phyloP scores from a whole-genome alignment of 2,329 filamentous ascomycete genomes.

The Tolypocladium endophyticum region DNA sequence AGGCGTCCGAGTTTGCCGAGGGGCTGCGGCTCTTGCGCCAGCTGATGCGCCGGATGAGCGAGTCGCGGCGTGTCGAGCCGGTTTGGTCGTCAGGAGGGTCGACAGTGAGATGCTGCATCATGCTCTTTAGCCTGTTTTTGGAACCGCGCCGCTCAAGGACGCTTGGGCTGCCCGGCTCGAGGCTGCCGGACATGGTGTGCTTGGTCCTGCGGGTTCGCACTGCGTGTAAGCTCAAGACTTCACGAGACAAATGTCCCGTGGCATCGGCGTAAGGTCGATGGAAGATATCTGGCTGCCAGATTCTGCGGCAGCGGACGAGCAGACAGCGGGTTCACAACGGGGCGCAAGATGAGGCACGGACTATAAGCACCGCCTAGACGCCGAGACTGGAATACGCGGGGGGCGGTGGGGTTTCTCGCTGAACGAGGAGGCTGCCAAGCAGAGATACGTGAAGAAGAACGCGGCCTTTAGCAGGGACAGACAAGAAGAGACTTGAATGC shows the following conservation, averaged over 20 bases:
- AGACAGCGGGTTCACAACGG: not conserved
- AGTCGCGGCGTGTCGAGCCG: conserved; percentile 15
- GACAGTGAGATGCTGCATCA: conserved; percentile 27
- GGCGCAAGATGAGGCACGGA: not conserved
- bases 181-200: conserved; percentile 16
- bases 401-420: not conserved
- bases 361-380: not conserved
- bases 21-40: conserved; percentile 24
- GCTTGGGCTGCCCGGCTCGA: conserved; percentile 13
- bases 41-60: conserved; percentile 24
- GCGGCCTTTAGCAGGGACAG: not conserved
- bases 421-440: not conserved
- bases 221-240: not conserved
- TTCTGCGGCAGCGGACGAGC: not conserved
- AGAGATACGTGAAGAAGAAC: not conserved
- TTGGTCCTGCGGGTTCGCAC: not conserved
- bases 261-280: not conserved
- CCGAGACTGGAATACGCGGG: not conserved
- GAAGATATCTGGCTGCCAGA: not conserved
- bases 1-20: conserved; percentile 21
- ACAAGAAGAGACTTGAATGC: not conserved
- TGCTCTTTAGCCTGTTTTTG: conserved; percentile 23
- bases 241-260: not conserved
- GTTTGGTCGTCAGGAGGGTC: conserved; percentile 18
- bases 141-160: conserved; percentile 20